Base-by-base conservation (phyloP, 768 basidiomycete genomes). In the Tricholoma terreum region DNA sequence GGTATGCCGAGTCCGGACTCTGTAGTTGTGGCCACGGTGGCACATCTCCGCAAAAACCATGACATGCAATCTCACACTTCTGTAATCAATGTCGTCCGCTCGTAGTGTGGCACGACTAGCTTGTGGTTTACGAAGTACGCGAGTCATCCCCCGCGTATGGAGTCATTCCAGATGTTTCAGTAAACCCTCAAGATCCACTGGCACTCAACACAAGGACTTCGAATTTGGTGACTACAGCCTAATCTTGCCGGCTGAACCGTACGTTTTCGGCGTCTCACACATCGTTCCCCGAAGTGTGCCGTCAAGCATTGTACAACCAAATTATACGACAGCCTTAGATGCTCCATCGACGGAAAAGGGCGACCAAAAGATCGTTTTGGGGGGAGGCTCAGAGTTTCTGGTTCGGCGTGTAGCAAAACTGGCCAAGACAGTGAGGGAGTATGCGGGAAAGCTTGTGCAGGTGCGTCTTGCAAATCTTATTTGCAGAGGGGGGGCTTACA, bases 221-320 rank as follows among this genome's bases (percentile, higher is more conserved):
- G 70, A 75, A 58, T 83, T 81, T 56, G 85, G 85, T 14, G 62
- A 64, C 19, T 89, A 87, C 73, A 74, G 73, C 49, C 70, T 89
- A 31, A 84, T 90, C 52, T 74, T 89, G 11, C 88, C 87, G 0
- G 67, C 77, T 19, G 87, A 89, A 61, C 87, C 87, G 0, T 84
- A 79, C 56, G 72, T 85, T 15, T 83, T 80, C 68, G 87, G 87
- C 10, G 82, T 84, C 9, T 74, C 79, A 15, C 86, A 89, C 59
- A 85, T 90, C 35, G 65, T 61, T 3, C 80, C 78, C 24, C 81
- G 84, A 43, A 50, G 58, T 5, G 86, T 92, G 10, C 90, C 91
- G 9, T 35, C 66, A 0, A 64, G 72, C 53, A 90, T 91, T 30
- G 14, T 51, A 1, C 73, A 75, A 40, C 92, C 92, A 1, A 63